Conservation (phyloP, 2,329 filamentous ascomycete species). For the Cryphonectria radicalis region DNA sequence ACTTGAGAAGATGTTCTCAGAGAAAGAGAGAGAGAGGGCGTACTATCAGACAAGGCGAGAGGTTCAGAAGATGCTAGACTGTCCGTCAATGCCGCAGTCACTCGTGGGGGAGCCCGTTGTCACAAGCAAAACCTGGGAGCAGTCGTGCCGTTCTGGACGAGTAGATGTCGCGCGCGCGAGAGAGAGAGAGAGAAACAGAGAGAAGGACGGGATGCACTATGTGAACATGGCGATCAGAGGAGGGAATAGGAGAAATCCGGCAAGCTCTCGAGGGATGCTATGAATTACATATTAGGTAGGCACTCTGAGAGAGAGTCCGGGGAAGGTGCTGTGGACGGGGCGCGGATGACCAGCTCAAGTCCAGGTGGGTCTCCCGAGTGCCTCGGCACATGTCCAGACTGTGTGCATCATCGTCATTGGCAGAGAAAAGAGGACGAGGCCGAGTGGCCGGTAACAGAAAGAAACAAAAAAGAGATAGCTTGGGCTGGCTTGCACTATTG, state of each 20-base stretch:
- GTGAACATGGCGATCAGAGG: neutral
- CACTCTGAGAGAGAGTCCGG: neutral
- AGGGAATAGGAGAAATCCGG: neutral
- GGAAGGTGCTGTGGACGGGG: neutral
- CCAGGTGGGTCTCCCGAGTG: conserved; percentile 6
- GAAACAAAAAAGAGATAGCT: neutral
- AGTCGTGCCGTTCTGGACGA: neutral
- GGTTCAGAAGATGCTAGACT: neutral
- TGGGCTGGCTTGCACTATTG: neutral
- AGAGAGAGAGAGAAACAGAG: neutral
- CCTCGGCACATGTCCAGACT: neutral
- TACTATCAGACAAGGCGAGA: neutral
- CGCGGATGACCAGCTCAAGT: conserved; percentile 3
- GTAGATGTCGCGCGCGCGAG: neutral
- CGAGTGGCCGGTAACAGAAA: neutral
- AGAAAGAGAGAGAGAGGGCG: neutral
- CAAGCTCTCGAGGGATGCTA: neutral
- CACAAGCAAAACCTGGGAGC: neutral
- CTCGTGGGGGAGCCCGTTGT: neutral
- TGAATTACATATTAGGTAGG: neutral
- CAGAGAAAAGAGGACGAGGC: neutral
- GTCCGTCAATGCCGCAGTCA: neutral
- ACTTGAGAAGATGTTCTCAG: neutral
- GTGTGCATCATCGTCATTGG: neutral
- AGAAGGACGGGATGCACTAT: neutral